Conservation (phyloP, 306 rosid species). For the Elaeagnus macrophylla region DNA sequence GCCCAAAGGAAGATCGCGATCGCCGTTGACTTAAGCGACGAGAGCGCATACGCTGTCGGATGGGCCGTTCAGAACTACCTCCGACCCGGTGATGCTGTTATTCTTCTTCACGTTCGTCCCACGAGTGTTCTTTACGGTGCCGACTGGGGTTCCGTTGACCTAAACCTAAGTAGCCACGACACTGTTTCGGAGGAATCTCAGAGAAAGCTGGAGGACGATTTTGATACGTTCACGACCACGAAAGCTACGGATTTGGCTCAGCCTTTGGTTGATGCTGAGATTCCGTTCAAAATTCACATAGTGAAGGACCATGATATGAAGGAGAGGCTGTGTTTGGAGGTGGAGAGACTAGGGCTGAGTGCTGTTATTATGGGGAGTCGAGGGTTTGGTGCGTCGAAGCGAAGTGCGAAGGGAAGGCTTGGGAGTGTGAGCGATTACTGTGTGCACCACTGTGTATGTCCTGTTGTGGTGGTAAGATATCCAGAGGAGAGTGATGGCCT, state of each 20-base stretch:
- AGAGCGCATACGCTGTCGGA: slow-evolving; percentile 83
- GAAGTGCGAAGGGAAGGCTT: slow-evolving; percentile 43
- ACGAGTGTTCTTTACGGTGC: slow-evolving; percentile 84
- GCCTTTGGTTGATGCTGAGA: slow-evolving; percentile 58
- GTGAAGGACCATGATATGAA: slow-evolving; percentile 94
- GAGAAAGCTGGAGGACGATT: slow-evolving; percentile 53
- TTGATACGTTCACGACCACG: slow-evolving; percentile 58
- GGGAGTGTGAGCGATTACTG: slow-evolving; percentile 90
- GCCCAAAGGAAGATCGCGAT: slow-evolving; percentile 73
- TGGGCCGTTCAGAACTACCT: slow-evolving; percentile 89
- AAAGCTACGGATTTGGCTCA: slow-evolving; percentile 56
- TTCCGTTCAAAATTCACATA: slow-evolving; percentile 73
- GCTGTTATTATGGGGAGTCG: slow-evolving; percentile 93
- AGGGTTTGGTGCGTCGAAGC: slow-evolving; percentile 66
- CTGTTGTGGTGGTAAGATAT: slow-evolving; percentile 72
- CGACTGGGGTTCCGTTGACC: slow-evolving; percentile 66
- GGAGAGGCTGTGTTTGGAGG: slow-evolving; percentile 87
- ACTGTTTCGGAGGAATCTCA: slow-evolving; percentile 34
- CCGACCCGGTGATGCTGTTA: slow-evolving; percentile 71
- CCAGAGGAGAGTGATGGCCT: slow-evolving; percentile 43
- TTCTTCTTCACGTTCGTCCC: slow-evolving; percentile 87
- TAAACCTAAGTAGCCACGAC: background rate
- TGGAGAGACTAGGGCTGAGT: slow-evolving; percentile 79
- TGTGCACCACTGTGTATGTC: slow-evolving; percentile 82
- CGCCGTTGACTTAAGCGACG: slow-evolving; percentile 89